Conservation (phyloP, 768 basidiomycete genomes). For the Hypholoma fasciculare region DNA sequence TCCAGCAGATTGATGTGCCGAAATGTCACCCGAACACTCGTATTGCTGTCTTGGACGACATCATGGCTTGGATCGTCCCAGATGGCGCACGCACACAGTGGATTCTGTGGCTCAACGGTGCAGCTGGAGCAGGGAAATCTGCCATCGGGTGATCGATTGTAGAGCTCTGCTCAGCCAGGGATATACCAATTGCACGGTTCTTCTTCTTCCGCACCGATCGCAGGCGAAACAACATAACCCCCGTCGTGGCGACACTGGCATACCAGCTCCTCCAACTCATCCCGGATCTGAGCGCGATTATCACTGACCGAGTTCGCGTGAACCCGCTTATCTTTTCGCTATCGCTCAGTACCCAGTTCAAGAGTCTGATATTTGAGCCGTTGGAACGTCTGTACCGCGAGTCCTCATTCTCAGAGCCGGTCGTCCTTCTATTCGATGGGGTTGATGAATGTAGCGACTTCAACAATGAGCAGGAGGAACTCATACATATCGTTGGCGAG, state of each 20-base stretch:
- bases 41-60: background rate
- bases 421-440: constrained; percentile 17
- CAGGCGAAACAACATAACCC: constrained; percentile 21
- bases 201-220: constrained; percentile 32
- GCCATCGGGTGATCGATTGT: constrained; percentile 22
- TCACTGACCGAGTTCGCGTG: constrained; percentile 6
- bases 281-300: background rate
- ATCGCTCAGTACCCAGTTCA: background rate
- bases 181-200: constrained; percentile 25
- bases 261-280: constrained; percentile 21
- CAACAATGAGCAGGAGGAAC: background rate
- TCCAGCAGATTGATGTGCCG: background rate
- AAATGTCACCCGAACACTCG: background rate
- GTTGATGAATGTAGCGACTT: constrained; percentile 21
- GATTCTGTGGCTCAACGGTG: constrained; percentile 19
- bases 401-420: background rate
- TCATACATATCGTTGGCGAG: background rate
- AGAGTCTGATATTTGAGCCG: background rate
- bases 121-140: constrained; percentile 23
- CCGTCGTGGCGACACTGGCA: constrained; percentile 29
- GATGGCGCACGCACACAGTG: background rate
- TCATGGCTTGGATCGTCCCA: background rate
- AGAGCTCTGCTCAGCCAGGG: constrained; percentile 14
- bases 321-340: background rate
- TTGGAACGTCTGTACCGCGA: background rate